Evolutionary conservation across 2,329 filamentous ascomycete genomes (phyloP).

Genomic region (Talaromyces sp.): DNA sequence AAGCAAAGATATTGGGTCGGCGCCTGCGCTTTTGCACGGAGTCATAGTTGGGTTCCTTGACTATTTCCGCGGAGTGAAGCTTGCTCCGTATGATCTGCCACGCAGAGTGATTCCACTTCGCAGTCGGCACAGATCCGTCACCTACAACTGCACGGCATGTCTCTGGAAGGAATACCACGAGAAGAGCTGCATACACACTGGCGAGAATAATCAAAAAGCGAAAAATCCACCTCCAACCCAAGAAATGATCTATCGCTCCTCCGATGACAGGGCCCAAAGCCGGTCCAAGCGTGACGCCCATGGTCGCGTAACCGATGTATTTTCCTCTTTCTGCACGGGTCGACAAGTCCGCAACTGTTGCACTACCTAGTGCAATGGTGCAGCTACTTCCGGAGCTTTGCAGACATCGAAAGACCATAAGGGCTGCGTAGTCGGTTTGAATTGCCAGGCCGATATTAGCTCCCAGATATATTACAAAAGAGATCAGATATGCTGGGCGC

Average conservation of each 20-base stretch:
- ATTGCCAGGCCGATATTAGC: conserved; percentile 38
- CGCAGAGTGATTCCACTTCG: conserved; percentile 7
- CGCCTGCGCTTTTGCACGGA: not conserved
- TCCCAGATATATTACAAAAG: conserved; percentile 44
- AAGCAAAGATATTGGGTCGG: conserved; percentile 16
- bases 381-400: conserved; percentile 36
- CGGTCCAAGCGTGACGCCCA: conserved; percentile 30
- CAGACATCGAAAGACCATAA: conserved; percentile 33
- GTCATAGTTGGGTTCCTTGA: not conserved
- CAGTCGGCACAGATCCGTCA: conserved; percentile 31
- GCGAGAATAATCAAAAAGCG: conserved; percentile 48
- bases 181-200: conserved; percentile 30
- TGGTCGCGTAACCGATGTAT: conserved; percentile 37
- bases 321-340: conserved; percentile 35
- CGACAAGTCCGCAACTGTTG: conserved; percentile 36
- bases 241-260: conserved; percentile 30
- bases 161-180: conserved; percentile 33
- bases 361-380: conserved; percentile 37
- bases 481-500: conserved; percentile 47
- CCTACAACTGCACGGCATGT: conserved; percentile 35
- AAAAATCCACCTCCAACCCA: conserved; percentile 39
- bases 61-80: not conserved
- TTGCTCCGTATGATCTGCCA: not conserved
- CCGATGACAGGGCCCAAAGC: conserved; percentile 34
- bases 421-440: conserved; percentile 28